A percentile compares a stretch with the other conserved stretches of the same genome.
Conservation (phyloP, 345 rosid species). For the Balakata baccata region DNA sequence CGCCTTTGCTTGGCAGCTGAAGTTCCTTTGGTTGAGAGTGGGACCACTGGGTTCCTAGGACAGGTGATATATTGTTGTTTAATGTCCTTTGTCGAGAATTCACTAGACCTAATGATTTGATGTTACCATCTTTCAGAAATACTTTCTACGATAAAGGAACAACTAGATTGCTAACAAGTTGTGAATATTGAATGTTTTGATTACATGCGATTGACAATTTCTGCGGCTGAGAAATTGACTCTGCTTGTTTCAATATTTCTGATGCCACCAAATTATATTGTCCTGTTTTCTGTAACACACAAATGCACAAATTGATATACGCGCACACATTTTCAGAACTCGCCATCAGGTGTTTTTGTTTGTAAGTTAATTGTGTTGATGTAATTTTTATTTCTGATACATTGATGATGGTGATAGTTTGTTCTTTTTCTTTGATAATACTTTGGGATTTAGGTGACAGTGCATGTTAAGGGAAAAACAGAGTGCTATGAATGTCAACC, state of each 20-base stretch:
- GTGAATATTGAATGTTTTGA: not conserved
- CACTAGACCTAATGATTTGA: not conserved
- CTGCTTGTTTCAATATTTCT: not conserved
- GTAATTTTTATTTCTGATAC: slow-evolving; percentile 15
- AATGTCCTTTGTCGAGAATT: not conserved
- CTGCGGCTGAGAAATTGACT: slow-evolving; percentile 3
- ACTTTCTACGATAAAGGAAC: not conserved
- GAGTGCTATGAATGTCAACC: slow-evolving; percentile 98
- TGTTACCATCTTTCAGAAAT: not conserved
- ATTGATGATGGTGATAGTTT: not conserved
- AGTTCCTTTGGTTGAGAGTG: slow-evolving; percentile 97
- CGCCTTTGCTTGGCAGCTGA: slow-evolving; percentile 98
- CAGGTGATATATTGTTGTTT: slow-evolving; percentile 53
- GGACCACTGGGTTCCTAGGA: slow-evolving; percentile 97
- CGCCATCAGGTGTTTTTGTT: slow-evolving; percentile 5
- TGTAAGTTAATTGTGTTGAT: not conserved
- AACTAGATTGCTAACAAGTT: not conserved
- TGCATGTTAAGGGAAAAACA: slow-evolving; percentile 87
- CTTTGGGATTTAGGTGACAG: slow-evolving; percentile 61
- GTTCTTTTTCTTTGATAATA: slow-evolving; percentile 10
- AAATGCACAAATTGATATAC: no score
- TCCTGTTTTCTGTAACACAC: not conserved
- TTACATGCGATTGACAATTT: not conserved
- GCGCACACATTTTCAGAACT: not conserved
- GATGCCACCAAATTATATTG: not conserved